Evolutionary conservation across 169 alveolate species (phyloP).

Genomic region (Cryptosporidium parvum): DNA sequence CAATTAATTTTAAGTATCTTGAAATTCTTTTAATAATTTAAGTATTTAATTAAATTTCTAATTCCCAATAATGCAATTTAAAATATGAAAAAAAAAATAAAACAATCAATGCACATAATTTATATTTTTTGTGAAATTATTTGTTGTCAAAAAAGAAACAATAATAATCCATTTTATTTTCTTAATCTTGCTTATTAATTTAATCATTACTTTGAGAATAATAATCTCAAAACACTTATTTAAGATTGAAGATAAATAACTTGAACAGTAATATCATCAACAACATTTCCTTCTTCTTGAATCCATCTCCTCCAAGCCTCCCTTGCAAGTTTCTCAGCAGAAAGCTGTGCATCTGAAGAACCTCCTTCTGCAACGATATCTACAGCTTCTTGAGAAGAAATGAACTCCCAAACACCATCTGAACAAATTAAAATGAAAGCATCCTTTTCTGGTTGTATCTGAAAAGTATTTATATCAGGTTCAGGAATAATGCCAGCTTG

Average conservation of each 20-base stretch:
- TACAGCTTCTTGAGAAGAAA: slow-evolving; percentile 86
- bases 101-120: too few species aligned
- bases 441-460: slow-evolving; percentile 79
- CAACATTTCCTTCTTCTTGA: slow-evolving; percentile 87
- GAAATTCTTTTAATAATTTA: too few species aligned
- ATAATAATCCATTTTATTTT: neutral
- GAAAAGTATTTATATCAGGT: slow-evolving; percentile 80
- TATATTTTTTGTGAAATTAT: neutral
- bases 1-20: too few species aligned
- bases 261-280: slow-evolving; percentile 88
- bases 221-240: neutral
- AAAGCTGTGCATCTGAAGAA: slow-evolving; percentile 79
- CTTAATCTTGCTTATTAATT: neutral
- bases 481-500: slow-evolving; percentile 89
- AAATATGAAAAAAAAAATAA: too few species aligned
- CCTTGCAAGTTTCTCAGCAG: slow-evolving; percentile 87
- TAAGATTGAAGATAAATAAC: slow-evolving; percentile 78
- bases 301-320: slow-evolving; percentile 90
- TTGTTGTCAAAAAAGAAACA: neutral
- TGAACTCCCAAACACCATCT: slow-evolving; percentile 90
- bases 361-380: slow-evolving; percentile 82
- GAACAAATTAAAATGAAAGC: slow-evolving; percentile 84
- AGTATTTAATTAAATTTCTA: neutral
- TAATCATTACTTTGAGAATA: neutral
- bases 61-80: neutral